These are phyloP conservation scores for Pulveroboletus ravenelii DNA, from an alignment of 768 basidiomycete genomes.

Conservation along the genomic window DNA sequence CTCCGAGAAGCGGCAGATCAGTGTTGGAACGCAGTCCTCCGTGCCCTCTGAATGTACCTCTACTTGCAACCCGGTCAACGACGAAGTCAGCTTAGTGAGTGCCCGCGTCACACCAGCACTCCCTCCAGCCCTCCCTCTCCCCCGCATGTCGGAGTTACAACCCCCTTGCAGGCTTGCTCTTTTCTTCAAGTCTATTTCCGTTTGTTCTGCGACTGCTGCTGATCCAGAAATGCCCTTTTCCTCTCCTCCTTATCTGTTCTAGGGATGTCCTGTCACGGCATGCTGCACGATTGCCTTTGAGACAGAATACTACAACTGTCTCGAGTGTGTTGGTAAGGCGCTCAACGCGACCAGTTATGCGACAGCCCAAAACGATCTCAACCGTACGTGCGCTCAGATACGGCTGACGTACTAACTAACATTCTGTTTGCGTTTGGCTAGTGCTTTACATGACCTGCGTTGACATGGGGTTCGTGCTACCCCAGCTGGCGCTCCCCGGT, in stretches of 20 bases:
- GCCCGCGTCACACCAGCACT: not conserved
- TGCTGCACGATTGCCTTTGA: constrained; percentile 42
- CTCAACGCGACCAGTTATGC: constrained; percentile 26
- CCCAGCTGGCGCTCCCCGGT: constrained; percentile 23
- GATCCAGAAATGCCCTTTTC: not conserved
- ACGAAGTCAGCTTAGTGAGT: constrained; percentile 23
- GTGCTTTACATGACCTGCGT: constrained; percentile 25
- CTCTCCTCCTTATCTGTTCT: not conserved
- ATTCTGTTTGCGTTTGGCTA: not conserved
- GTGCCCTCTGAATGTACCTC: constrained; percentile 25
- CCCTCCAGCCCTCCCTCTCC: not conserved
- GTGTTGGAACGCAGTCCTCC: constrained; percentile 2
- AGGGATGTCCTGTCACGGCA: constrained; percentile 27
- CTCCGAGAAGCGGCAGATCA: constrained; percentile 17
- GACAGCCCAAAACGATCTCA: constrained; percentile 28
- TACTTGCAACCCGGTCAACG: constrained; percentile 20
- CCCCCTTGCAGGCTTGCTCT: too few species aligned
- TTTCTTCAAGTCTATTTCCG: not conserved
- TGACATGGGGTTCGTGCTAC: constrained; percentile 22
- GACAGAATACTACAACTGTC: constrained; percentile 38
- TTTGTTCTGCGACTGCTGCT: not conserved
- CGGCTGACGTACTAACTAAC: not conserved
- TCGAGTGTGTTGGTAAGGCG: constrained; percentile 35
- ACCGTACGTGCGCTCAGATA: constrained; percentile 28
- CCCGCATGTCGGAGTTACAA: constrained; percentile 5